Conservation (phyloP, 1,139 yeast genomes). For the Nakaseomyces delphensis region DNA sequence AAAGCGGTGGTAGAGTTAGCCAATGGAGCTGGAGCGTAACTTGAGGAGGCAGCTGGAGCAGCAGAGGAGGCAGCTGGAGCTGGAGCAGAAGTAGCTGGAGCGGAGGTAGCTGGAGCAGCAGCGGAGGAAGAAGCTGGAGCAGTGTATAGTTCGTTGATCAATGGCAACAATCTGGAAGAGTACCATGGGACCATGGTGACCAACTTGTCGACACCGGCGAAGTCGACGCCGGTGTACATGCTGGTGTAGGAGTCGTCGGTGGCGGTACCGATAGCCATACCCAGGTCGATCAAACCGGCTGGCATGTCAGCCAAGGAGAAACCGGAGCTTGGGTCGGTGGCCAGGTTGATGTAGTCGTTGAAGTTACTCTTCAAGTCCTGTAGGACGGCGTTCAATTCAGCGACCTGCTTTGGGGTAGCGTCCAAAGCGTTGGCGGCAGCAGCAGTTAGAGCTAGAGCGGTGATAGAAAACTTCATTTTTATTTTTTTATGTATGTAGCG, state of each 20-base stretch:
- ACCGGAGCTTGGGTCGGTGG: conserved; percentile 6
- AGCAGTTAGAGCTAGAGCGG: conserved; percentile 6
- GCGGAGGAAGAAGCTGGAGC: conserved; percentile 3
- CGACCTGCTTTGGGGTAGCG: conserved; percentile 6
- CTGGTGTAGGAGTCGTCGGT: conserved; percentile 24
- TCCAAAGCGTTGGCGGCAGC: not conserved
- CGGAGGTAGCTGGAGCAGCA: not conserved
- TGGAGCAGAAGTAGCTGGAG: conserved; percentile 1
- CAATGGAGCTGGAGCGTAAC: not conserved
- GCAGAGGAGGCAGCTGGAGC: conserved; percentile 4
- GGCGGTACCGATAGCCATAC: conserved; percentile 8
- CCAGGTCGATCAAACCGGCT: conserved; percentile 7
- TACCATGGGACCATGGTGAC: conserved; percentile 37
- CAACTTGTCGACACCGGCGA: conserved; percentile 26
- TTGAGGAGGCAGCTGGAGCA: conserved; percentile 1
- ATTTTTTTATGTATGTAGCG: conserved; percentile 5
- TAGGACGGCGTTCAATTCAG: conserved; percentile 8
- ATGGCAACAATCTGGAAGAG: conserved; percentile 26
- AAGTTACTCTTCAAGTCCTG: conserved; percentile 7
- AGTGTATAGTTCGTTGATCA: conserved; percentile 1
- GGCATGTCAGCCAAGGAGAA: conserved; percentile 8
- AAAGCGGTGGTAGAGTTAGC: not conserved
- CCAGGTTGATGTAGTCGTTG: conserved; percentile 7
- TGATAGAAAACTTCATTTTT: conserved; percentile 2
- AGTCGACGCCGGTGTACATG: conserved; percentile 23